Conservation (phyloP, 768 basidiomycete genomes). For the Lyophyllum decastes region DNA sequence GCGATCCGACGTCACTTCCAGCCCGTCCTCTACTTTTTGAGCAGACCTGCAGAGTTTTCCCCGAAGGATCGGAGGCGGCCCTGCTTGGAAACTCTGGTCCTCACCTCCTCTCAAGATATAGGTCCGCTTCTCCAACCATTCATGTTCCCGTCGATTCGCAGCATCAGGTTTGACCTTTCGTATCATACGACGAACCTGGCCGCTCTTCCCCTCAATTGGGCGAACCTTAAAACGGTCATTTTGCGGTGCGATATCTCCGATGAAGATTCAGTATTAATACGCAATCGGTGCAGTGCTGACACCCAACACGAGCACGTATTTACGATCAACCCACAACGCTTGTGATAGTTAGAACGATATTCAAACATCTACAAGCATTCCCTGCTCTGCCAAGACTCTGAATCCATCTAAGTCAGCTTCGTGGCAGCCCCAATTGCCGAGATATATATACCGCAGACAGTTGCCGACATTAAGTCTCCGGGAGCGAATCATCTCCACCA, state of each 20-base stretch:
- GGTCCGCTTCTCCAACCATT: neutral
- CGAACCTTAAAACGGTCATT: neutral
- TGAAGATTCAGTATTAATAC: neutral
- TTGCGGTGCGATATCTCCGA: neutral
- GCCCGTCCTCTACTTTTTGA: neutral
- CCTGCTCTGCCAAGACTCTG: neutral
- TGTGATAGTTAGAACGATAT: neutral
- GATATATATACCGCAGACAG: neutral
- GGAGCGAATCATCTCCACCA: conserved; percentile 3
- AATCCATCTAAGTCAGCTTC: conserved; percentile 1
- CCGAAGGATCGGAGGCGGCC: neutral
- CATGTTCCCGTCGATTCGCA: neutral
- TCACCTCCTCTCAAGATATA: neutral
- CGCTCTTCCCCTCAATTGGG: neutral
- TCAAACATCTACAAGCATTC: neutral
- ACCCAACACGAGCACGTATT: neutral
- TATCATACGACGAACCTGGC: neutral
- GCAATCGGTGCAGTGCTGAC: neutral
- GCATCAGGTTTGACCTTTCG: neutral
- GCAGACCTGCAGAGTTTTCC: neutral
- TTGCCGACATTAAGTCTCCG: neutral
- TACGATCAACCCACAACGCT: neutral
- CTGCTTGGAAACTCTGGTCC: neutral
- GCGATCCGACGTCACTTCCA: neutral
- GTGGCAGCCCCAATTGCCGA: conserved; percentile 1